These are phyloP conservation scores for Candida sp. DNA, from an alignment of 1,139 yeast species.

Conservation along the genomic window DNA sequence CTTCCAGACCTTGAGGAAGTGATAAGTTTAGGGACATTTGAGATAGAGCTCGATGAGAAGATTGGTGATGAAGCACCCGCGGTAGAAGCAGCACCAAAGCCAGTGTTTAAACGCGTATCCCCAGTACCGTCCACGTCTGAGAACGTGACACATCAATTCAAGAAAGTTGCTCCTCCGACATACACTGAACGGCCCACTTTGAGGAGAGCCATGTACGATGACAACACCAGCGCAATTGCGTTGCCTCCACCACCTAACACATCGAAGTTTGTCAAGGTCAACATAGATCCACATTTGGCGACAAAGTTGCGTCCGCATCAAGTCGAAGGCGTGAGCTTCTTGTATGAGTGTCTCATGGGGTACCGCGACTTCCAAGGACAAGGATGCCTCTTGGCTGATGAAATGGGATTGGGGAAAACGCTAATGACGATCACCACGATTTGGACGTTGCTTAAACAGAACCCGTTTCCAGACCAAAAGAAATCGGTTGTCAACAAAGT, in stretches of 20 bases:
- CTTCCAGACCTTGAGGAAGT: constrained; percentile 35
- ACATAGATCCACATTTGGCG: constrained; percentile 70
- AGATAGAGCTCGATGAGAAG: constrained; percentile 57
- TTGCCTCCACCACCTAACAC: constrained; percentile 13
- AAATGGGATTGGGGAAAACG: constrained; percentile 98
- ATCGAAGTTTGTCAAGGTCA: constrained; percentile 51
- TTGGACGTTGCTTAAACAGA: constrained; percentile 84
- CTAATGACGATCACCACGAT: constrained; percentile 81
- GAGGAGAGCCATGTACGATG: constrained; percentile 13
- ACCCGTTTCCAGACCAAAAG: constrained; percentile 48
- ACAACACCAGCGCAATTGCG: constrained; percentile 7
- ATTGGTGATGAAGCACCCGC: constrained; percentile 15
- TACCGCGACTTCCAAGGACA: constrained; percentile 50
- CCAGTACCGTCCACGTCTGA: constrained; percentile 2
- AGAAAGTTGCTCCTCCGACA: constrained; percentile 12
- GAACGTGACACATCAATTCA: constrained; percentile 7
- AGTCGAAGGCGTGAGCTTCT: constrained; percentile 76
- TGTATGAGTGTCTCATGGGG: constrained; percentile 86
- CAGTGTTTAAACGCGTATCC: constrained; percentile 3
- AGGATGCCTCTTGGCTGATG: constrained; percentile 93
- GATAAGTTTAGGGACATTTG: constrained; percentile 53
- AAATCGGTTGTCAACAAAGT: constrained; percentile 56
- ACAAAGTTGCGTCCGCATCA: constrained; percentile 79
- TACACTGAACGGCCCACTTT: constrained; percentile 6
- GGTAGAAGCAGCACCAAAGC: constrained; percentile 7